Evolutionary conservation across 179 eudicot genomes (phyloP).

Genomic region (Beta macrorhiza): DNA sequence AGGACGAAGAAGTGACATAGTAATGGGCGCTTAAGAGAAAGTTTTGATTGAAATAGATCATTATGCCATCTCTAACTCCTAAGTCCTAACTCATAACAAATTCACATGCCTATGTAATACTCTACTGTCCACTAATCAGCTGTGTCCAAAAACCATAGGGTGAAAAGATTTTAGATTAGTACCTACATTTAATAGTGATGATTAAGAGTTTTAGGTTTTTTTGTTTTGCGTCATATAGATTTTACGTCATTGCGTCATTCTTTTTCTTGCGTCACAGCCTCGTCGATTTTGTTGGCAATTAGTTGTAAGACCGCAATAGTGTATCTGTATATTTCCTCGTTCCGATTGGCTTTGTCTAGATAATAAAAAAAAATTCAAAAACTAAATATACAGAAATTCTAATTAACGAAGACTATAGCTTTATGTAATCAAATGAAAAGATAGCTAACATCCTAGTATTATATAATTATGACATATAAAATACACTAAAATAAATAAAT

Average conservation of each 20-base stretch:
- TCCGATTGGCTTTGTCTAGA: no score
- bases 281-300: not conserved
- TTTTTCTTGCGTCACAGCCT: not conserved
- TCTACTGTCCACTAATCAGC: not conserved
- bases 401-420: no score
- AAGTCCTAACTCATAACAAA: not conserved
- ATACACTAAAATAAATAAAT: no score
- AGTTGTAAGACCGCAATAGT: not conserved
- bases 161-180: not conserved
- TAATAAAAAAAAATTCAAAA: no score
- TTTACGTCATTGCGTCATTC: not conserved
- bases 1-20: not conserved
- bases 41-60: not conserved
- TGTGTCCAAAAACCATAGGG: not conserved
- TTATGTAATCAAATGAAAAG: no score
- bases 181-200: not conserved
- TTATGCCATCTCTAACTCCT: not conserved
- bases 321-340: no score
- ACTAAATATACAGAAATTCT: no score
- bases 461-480: no score
- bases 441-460: no score
- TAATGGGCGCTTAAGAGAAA: not conserved
- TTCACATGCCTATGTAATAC: conserved; percentile 5
- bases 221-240: not conserved
- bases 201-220: not conserved